Base-by-base conservation (phyloP, 2,329 filamentous ascomycete species). In the Penicillium rolfsii region DNA sequence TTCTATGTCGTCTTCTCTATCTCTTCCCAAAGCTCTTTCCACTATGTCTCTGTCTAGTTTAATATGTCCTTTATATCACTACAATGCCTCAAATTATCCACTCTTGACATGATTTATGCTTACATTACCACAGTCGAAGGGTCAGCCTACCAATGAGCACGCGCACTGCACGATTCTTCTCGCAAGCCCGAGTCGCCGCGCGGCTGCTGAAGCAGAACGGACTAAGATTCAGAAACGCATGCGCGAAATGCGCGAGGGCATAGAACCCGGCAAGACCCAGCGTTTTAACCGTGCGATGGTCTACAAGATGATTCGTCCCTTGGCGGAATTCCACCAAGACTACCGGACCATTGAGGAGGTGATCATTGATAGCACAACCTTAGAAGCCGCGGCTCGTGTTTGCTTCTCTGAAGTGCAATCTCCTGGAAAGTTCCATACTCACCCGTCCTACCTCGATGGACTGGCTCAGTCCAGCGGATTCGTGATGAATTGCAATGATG, bases 241-340 rank as follows among this genome's bases (percentile, higher is more conserved):
- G 14, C 26, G 16, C 7, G 28, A 30, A 11, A 49, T 49, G 46
- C 46, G 46, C 3, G 28, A 49, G n/a, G 28, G 28, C n/a, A 9
- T 33, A 5, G 26, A 33, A 16, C 26, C 26, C 4, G 46, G 46
- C 16, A 22, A 30, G 1, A 49, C 28, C 16, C 28, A 33, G 16
- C 28, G 46, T n/a, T 49, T 49, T 28, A 49, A 58, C 48, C 38
- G 56, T 8, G 36, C 56, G 2, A 58, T 58, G 56, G 56, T 53
- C 14, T 58, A 58, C 26, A 52, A 52, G 14, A 52, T 52, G 40
- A 53, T 58, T 16, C 56, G 38, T 24, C 48, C 56, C 1, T 52
- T 58, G 9, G 56, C 56, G 2, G 48, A 52, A 36, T 58, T 49
- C 26, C 46, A 49, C 16, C 28, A 30, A 30, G 26, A 49, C 46